A percentile compares a stretch with the other conserved stretches of the same genome.
phyloP scores from a whole-genome alignment of 306 rosid genomes.

The Dalbergia oliveri region DNA sequence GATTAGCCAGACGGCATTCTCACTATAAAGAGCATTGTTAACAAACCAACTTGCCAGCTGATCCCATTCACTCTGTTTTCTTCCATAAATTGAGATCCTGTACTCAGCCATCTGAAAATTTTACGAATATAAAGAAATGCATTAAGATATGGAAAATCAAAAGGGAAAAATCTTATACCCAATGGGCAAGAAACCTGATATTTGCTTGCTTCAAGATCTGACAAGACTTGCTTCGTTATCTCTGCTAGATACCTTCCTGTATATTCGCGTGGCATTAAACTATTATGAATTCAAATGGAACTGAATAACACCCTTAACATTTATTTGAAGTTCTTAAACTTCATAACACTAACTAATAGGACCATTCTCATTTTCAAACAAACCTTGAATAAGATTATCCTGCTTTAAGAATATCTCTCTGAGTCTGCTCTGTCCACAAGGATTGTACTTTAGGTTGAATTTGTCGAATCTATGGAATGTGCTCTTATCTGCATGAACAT shows the following conservation, averaged over 20 bases:
- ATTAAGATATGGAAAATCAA: constrained; percentile 35
- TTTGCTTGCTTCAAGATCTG: constrained; percentile 88
- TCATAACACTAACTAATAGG: constrained; percentile 25
- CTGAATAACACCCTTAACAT: constrained; percentile 21
- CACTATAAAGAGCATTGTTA: constrained; percentile 78
- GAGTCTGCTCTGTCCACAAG: constrained; percentile 96
- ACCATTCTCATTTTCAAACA: constrained; percentile 43
- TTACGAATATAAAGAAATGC: constrained; percentile 24
- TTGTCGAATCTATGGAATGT: constrained; percentile 96
- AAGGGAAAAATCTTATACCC: neutral
- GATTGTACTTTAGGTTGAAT: constrained; percentile 92
- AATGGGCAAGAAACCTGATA: constrained; percentile 68
- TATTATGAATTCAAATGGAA: constrained; percentile 27
- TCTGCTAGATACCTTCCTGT: constrained; percentile 89
- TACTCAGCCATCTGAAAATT: constrained; percentile 90
- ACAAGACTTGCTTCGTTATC: constrained; percentile 81
- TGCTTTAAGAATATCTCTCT: constrained; percentile 95
- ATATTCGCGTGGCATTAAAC: constrained; percentile 33
- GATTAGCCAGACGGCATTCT: constrained; percentile 88
- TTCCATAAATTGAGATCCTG: constrained; percentile 91
- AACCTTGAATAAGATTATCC: constrained; percentile 96
- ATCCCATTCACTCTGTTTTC: constrained; percentile 96
- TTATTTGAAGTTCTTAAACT: constrained; percentile 30
- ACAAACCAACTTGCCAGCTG: constrained; percentile 96
- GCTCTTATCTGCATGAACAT: constrained; percentile 94